phyloP scores from a whole-genome alignment of 2,329 filamentous ascomycete genomes.

The Sclerotinia nivalis region DNA sequence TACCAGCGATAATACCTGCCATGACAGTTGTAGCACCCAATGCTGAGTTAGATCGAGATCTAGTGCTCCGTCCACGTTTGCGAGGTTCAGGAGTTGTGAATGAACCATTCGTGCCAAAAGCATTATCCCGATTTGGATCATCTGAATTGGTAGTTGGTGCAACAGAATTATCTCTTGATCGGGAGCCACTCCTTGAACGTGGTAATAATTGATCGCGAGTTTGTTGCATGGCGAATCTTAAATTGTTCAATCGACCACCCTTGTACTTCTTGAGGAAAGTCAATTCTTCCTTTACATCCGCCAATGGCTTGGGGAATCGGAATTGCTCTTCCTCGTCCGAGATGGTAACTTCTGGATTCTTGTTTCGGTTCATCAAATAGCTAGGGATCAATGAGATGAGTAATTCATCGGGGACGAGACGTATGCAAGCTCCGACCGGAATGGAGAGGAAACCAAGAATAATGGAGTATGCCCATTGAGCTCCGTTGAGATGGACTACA shows the following conservation, averaged over 20 bases:
- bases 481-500: conserved; percentile 58
- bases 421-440: conserved; percentile 77
- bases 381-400: conserved; percentile 37
- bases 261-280: conserved; percentile 78
- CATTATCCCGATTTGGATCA: conserved; percentile 51
- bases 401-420: conserved; percentile 72
- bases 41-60: conserved; percentile 65
- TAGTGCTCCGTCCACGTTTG: conserved; percentile 65
- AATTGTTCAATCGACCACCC: conserved; percentile 77
- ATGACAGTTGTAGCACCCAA: conserved; percentile 75
- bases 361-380: conserved; percentile 36
- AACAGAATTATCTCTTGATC: conserved; percentile 64
- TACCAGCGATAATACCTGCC: conserved; percentile 79
- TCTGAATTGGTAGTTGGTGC: conserved; percentile 61
- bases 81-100: conserved; percentile 60
- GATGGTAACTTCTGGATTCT: conserved; percentile 52
- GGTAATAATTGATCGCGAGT: conserved; percentile 69
- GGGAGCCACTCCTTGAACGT: conserved; percentile 62
- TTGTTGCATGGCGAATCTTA: conserved; percentile 76
- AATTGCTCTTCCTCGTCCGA: conserved; percentile 65
- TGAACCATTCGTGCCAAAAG: conserved; percentile 46
- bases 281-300: conserved; percentile 77
- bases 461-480: conserved; percentile 86
- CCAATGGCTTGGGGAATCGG: conserved; percentile 69
- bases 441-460: conserved; percentile 82